Evolutionary conservation across 768 basidiomycete genomes (phyloP), one percentile per base, ranked within the genome.

Genomic region (Xerocomellus intermedius): DNA sequence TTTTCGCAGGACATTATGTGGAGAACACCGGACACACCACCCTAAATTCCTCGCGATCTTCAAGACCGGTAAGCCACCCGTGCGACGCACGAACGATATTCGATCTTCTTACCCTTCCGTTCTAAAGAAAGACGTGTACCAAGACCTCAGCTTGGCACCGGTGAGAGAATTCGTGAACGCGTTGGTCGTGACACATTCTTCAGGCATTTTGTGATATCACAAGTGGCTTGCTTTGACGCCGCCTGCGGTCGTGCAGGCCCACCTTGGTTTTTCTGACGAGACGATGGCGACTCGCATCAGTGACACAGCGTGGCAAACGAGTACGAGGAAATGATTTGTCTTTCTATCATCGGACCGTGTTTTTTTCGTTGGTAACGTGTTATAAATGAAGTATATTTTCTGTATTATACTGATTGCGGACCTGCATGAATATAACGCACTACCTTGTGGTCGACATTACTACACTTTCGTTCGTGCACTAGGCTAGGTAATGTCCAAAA

Each of bases 21-120:
- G 82, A 83, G 63, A 82, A 82, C 54, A 78, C 70, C 8, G 79
- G 81, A 32, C 79, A 81, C 54, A 74, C 74, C 13, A 78, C 80
- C 4, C 62, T 82, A 21, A 72, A 64, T 81, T 73, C 62, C 69
- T 81, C 36, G 79, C 82, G 59, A 75, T 82, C 39, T 79, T 80
- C 66, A 77, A 74, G 30, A 67, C 79, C 2, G 67, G 74, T 71
- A 60, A 56, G 56, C n/a, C 17, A 10, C 26, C 21, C 4, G 21
- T 53, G 21, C 17, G 14, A 38, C 21, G 7, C 30, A 26, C 2
- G 37, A 33, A 21, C 16, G 28, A 48, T 22, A 37, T 8, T n/a
- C 26, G 36, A 33, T 17, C 22, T 22, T 48, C 37, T 45, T 5
- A 49, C 14, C 17, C 21, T 8, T 24, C 19, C 33, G 45, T 36